A percentile compares a stretch with the other conserved stretches of the same genome.
Evolutionary conservation across 2,329 filamentous ascomycete species (phyloP).

Genomic region (Pestalotiopsis sp.): DNA sequence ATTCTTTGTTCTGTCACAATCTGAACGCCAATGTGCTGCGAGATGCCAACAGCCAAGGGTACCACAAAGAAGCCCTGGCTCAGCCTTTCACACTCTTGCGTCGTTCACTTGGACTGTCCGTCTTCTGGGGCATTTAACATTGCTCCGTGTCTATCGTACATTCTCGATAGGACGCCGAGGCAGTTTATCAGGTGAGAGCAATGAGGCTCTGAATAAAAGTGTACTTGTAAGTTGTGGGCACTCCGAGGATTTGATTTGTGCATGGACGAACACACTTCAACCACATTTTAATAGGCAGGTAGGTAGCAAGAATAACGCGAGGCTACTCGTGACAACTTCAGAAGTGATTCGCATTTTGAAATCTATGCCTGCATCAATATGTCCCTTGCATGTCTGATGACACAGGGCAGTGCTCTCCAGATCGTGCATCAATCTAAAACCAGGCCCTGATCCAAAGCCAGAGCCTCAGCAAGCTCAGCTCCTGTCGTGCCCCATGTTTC

Average conservation of each 20-base stretch:
- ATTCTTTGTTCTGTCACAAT: too few species aligned
- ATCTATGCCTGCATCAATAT: not conserved
- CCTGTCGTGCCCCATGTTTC: not conserved
- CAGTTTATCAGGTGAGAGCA: too few species aligned
- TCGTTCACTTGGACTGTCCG: too few species aligned
- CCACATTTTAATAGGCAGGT: not conserved
- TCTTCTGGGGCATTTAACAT: too few species aligned
- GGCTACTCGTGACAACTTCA: not conserved
- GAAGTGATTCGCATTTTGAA: not conserved
- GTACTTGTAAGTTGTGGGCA: not conserved
- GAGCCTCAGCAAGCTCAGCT: not conserved
- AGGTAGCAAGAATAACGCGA: not conserved
- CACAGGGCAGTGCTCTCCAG: not conserved
- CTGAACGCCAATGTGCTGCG: too few species aligned
- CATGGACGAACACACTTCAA: not conserved
- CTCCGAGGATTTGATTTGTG: not conserved
- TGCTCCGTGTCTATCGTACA: too few species aligned
- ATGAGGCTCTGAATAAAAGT: not conserved
- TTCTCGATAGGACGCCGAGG: too few species aligned
- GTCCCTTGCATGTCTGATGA: not conserved
- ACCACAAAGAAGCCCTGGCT: too few species aligned
- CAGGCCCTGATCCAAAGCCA: not conserved
- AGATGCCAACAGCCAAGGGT: too few species aligned
- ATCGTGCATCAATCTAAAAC: constrained; percentile 1
- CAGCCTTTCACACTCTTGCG: too few species aligned